Percentiles rank a stretch among this genome's conserved stretches.
phyloP scores from a whole-genome alignment of 805 yeast species.

The Jamesozyma piceae region DNA sequence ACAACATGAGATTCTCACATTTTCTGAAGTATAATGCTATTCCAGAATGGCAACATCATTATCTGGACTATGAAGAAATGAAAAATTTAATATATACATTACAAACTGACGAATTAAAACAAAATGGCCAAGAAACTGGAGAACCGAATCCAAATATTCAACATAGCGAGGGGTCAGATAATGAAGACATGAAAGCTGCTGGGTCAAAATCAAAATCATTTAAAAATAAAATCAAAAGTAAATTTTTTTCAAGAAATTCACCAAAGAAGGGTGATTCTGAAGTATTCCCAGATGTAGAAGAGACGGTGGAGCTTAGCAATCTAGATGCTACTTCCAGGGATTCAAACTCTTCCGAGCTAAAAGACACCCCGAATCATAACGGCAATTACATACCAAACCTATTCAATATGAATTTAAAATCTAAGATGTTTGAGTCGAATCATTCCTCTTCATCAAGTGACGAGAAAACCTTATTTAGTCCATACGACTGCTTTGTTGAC shows the following conservation, averaged over 20 bases:
- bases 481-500: conserved; percentile 38
- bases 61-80: conserved; percentile 56
- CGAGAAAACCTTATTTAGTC: conserved; percentile 27
- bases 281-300: conserved; percentile 6
- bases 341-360: neutral
- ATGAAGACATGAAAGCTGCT: neutral
- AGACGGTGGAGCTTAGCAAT: conserved; percentile 25
- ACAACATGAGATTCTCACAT: conserved; percentile 57
- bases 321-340: conserved; percentile 1
- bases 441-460: conserved; percentile 14
- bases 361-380: neutral
- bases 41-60: conserved; percentile 84
- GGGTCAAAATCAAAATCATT: neutral
- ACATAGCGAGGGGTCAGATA: neutral
- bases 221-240: neutral
- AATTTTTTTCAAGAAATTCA: neutral
- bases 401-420: conserved; percentile 11
- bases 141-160: neutral
- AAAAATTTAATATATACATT: conserved; percentile 50
- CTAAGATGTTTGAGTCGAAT: conserved; percentile 10
- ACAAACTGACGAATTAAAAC: conserved; percentile 33
- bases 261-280: neutral
- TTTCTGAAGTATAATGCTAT: conserved; percentile 59
- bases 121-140: conserved; percentile 2
- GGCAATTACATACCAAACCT: neutral